Conservation (phyloP, 2,329 filamentous ascomycete genomes). For the Hypomyces perniciosus region DNA sequence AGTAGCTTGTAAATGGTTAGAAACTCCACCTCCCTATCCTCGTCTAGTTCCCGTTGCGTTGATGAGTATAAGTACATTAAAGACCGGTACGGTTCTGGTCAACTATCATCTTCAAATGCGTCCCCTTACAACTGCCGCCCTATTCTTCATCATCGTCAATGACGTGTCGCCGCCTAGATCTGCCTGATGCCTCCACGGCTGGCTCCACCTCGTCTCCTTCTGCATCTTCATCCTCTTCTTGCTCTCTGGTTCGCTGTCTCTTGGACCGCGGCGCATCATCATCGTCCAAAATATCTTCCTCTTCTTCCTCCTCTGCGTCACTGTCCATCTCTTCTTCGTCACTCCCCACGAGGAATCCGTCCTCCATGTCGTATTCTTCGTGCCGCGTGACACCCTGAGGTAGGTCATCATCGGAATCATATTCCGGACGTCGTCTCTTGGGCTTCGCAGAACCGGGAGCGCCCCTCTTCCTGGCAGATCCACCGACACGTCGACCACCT, state of each 20-base stretch:
- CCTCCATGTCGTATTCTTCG: conserved; percentile 73
- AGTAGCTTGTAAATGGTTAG: background rate
- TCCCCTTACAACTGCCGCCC: background rate
- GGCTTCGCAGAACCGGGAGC: conserved; percentile 42
- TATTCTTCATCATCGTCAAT: conserved; percentile 52
- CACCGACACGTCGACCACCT: conserved; percentile 45
- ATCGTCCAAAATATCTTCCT: conserved; percentile 51
- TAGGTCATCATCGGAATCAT: conserved; percentile 72
- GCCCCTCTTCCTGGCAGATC: conserved; percentile 48
- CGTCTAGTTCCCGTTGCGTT: background rate
- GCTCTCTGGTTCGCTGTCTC: conserved; percentile 45
- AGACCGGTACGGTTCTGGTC: background rate
- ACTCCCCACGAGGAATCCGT: conserved; percentile 71
- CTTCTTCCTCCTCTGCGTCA: conserved; percentile 60
- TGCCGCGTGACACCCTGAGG: conserved; percentile 55
- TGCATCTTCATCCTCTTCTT: conserved; percentile 47
- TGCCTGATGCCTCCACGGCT: conserved; percentile 32
- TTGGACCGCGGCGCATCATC: conserved; percentile 45
- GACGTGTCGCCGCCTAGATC: conserved; percentile 48
- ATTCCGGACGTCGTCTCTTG: conserved; percentile 55
- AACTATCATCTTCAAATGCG: background rate
- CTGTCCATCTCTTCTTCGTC: conserved; percentile 64
- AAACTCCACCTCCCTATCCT: background rate
- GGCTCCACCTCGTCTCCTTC: conserved; percentile 50
- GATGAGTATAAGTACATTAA: background rate